These are phyloP conservation scores for Trichoderma koningiopsis DNA, from an alignment of 2,329 filamentous ascomycete species.

Conservation along the genomic window DNA sequence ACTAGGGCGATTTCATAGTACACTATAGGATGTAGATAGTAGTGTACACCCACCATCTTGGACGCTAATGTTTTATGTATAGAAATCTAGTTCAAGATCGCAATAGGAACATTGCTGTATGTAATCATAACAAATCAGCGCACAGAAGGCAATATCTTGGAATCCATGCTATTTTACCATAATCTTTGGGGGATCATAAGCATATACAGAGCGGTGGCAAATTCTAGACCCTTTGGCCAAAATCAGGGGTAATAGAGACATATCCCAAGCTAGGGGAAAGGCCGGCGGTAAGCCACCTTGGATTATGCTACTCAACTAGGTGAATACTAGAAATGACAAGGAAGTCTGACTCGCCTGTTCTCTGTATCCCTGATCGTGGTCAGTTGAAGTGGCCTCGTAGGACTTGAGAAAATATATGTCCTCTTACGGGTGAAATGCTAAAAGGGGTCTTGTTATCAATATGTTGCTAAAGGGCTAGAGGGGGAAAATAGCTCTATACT, in stretches of 20 bases:
- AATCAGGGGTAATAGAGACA: no score
- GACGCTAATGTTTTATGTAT: no score
- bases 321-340: neutral
- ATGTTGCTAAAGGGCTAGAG: neutral
- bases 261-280: neutral
- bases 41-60: no score
- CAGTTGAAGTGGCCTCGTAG: neutral
- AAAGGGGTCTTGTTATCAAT: neutral
- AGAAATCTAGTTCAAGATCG: no score
- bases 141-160: no score
- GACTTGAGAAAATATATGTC: neutral
- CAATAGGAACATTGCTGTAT: no score
- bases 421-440: neutral
- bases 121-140: no score
- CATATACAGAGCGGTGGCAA: neutral
- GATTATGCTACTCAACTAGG: neutral
- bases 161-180: no score
- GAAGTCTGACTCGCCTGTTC: neutral
- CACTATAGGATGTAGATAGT: no score
- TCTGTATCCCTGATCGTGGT: neutral
- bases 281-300: neutral
- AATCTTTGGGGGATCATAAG: neutral
- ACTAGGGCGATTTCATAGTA: no score
- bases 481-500: neutral
- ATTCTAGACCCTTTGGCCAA: no score